These are phyloP conservation scores for Mucuna pruriens DNA, from an alignment of 306 rosid species.

Conservation along the genomic window DNA sequence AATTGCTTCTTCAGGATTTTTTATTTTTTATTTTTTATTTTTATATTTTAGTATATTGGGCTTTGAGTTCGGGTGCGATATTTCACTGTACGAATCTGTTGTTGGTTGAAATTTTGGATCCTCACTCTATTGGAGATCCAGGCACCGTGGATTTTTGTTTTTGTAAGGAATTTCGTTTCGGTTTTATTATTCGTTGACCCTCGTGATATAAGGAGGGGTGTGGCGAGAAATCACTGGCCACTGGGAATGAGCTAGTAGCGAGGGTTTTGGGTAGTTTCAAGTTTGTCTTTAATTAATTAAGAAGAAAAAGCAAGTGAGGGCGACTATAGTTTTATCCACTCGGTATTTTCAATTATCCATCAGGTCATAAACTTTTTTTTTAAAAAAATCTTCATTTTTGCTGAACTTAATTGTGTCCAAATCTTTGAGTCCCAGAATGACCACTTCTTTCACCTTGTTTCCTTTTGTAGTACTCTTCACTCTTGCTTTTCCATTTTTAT, in stretches of 20 bases:
- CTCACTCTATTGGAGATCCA: conserved; percentile 23
- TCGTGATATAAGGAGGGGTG: not conserved
- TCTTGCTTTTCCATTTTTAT: not conserved
- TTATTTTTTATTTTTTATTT: not conserved
- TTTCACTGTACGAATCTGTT: not conserved
- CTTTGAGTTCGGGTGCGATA: not conserved
- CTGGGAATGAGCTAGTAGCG: not conserved
- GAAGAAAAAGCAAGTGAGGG: not conserved
- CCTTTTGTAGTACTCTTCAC: not conserved
- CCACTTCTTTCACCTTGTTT: conserved; percentile 1
- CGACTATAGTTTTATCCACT: not conserved
- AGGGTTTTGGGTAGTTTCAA: not conserved
- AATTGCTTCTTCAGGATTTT: not conserved
- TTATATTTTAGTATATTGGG: not conserved
- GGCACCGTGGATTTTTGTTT: not conserved
- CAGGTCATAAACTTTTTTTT: not conserved
- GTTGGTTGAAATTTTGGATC: conserved; percentile 12
- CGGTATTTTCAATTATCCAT: not conserved
- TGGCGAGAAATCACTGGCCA: not conserved
- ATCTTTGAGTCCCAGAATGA: not conserved
- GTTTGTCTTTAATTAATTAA: not conserved
- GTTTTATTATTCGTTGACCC: not conserved
- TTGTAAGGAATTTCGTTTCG: not conserved
- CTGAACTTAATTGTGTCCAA: not conserved
- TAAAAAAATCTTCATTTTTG: not conserved